Percentiles rank a stretch among this genome's conserved stretches.
phyloP scores from a whole-genome alignment of 148 eudicot genomes.

The Chenopodium album region DNA sequence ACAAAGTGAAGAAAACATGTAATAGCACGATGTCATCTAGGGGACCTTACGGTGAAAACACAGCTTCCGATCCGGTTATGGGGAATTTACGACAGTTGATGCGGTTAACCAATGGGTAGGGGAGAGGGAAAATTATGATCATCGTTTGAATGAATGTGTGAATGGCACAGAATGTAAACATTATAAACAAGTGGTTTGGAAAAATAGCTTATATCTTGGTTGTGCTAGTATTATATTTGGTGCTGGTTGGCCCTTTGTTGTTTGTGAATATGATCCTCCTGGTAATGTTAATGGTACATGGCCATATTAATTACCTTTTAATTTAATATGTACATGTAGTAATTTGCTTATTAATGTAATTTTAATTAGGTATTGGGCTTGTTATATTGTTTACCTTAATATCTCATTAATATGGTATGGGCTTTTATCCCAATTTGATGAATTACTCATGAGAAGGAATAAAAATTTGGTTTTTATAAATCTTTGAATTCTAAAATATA shows the following conservation, averaged over 20 bases:
- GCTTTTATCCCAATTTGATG: background rate
- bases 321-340: no score
- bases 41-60: slow-evolving; percentile 39
- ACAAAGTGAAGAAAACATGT: slow-evolving; percentile 17
- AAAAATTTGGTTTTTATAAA: no score
- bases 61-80: slow-evolving; percentile 15
- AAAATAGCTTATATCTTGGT: slow-evolving; percentile 1
- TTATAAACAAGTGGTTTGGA: slow-evolving; percentile 39
- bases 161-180: slow-evolving; percentile 25
- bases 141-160: slow-evolving; percentile 22
- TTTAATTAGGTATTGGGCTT: background rate
- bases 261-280: slow-evolving; percentile 34
- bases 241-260: slow-evolving; percentile 35
- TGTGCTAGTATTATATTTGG: slow-evolving; percentile 25
- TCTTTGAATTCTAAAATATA: no score
- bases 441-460: background rate
- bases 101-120: slow-evolving; percentile 30
- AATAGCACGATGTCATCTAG: slow-evolving; percentile 13
- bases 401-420: background rate
- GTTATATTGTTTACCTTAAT: background rate
- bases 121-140: slow-evolving; percentile 30
- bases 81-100: background rate
- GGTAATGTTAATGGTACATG: slow-evolving; percentile 30
- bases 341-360: no score
- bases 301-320: slow-evolving; percentile 9